These are phyloP conservation scores for Phytopythium sindhum DNA, from an alignment of 352 stramenopile species.

Conservation along the genomic window DNA sequence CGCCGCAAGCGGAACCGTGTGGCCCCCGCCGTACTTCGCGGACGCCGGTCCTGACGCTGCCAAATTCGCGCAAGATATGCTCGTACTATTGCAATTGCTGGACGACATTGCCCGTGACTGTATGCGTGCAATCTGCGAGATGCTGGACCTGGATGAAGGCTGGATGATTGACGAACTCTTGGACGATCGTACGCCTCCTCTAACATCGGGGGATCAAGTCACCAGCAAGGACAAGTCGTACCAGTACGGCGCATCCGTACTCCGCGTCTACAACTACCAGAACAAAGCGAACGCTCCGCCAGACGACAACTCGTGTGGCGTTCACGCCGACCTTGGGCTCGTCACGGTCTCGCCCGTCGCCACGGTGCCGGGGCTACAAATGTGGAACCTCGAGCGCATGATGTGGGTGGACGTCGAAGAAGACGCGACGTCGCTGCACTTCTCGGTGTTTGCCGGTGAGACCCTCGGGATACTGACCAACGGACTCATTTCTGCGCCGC, in stretches of 20 bases:
- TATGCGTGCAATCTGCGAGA: slow-evolving; percentile 70
- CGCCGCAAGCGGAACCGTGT: slow-evolving; percentile 62
- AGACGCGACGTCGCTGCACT: slow-evolving; percentile 51
- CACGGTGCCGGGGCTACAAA: slow-evolving; percentile 72
- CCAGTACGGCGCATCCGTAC: slow-evolving; percentile 75
- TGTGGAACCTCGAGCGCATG: slow-evolving; percentile 88
- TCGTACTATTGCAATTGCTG: slow-evolving; percentile 53
- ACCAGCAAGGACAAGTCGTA: slow-evolving; percentile 37
- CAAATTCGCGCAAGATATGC: slow-evolving; percentile 58
- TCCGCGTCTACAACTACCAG: slow-evolving; percentile 84
- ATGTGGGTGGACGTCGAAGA: slow-evolving; percentile 72
- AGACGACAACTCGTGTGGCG: slow-evolving; percentile 58
- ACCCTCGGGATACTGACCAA: slow-evolving; percentile 75
- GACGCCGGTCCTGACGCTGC: slow-evolving; percentile 24
- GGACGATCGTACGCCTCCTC: slow-evolving; percentile 44
- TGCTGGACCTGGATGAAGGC: slow-evolving; percentile 56
- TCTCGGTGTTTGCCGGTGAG: slow-evolving; percentile 81
- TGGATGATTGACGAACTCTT: slow-evolving; percentile 71
- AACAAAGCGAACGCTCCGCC: slow-evolving; percentile 43
- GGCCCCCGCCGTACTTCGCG: slow-evolving; percentile 66
- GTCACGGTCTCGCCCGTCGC: slow-evolving; percentile 76
- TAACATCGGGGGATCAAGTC: slow-evolving; percentile 17
- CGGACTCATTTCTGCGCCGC: slow-evolving; percentile 59
- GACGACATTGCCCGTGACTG: slow-evolving; percentile 69
- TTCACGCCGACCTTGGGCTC: slow-evolving; percentile 76